These are phyloP conservation scores for Lentinus brumalis DNA, from an alignment of 768 basidiomycete species.

Conservation along the genomic window DNA sequence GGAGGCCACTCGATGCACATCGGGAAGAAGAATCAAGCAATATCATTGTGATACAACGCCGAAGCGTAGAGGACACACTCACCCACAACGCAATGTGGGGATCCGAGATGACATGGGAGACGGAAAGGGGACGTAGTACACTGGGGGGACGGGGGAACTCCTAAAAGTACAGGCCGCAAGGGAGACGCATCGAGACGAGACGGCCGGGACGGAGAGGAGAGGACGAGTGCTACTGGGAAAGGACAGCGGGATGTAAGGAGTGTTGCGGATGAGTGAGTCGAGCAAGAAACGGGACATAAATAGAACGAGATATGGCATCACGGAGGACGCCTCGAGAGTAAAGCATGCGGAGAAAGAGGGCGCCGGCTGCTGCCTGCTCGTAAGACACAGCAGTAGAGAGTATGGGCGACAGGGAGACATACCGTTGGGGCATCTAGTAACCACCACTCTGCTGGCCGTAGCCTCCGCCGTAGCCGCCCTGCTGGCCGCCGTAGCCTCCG, in stretches of 20 bases:
- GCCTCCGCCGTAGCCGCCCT: conserved; percentile 24
- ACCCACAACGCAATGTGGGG: conserved; percentile 30
- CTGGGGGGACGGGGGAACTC: conserved; percentile 23
- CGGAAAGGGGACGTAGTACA: conserved; percentile 24
- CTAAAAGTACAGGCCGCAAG: conserved; percentile 51
- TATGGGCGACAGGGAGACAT: background rate
- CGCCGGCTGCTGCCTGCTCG: background rate
- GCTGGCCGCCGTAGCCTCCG: conserved; percentile 26
- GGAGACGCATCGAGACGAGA: conserved; percentile 36
- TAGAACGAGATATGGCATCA: conserved; percentile 10
- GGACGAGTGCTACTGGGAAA: conserved; percentile 43
- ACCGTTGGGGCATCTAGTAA: conserved; percentile 23
- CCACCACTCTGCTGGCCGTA: conserved; percentile 28
- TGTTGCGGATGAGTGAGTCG: conserved; percentile 40
- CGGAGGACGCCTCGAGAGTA: conserved; percentile 3
- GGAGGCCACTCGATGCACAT: background rate
- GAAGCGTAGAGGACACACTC: conserved; percentile 29
- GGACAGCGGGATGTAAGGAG: conserved; percentile 40
- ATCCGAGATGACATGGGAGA: conserved; percentile 17
- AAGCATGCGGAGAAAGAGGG: background rate
- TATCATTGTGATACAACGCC: conserved; percentile 28
- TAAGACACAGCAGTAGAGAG: background rate
- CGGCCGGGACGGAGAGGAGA: conserved; percentile 42
- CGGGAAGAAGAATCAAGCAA: conserved; percentile 3
- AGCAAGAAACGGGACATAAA: conserved; percentile 20